phyloP scores from a whole-genome alignment of 495 filamentous ascomycete species.

The Aspergillus incahuasiensis region DNA sequence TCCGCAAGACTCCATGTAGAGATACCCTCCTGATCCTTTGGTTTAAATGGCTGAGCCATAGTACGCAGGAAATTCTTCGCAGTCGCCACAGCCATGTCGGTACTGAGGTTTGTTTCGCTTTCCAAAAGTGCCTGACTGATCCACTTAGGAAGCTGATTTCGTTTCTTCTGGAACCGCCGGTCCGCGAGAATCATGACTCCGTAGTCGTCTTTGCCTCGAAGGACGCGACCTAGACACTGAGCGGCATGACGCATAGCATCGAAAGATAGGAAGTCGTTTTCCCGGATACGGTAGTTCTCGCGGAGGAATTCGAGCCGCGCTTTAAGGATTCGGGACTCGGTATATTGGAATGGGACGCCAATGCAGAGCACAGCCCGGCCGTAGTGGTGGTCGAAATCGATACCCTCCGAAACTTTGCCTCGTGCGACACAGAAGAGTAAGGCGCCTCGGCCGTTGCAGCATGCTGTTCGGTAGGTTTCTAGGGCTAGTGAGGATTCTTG shows the following conservation, averaged over 20 bases:
- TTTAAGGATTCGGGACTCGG: conserved; percentile 94
- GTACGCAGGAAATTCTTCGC: conserved; percentile 84
- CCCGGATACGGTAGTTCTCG: conserved; percentile 93
- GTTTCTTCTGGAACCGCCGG: conserved; percentile 83
- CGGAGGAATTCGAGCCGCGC: conserved; percentile 92
- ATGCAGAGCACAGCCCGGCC: conserved; percentile 95
- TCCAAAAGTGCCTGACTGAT: conserved; percentile 86
- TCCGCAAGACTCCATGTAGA: conserved; percentile 85
- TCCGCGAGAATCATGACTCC: conserved; percentile 98
- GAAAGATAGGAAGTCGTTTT: conserved; percentile 98
- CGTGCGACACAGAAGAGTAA: conserved; percentile 91
- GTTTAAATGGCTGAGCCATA: conserved; percentile 86
- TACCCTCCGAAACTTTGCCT: conserved; percentile 95
- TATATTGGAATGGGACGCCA: conserved; percentile 98
- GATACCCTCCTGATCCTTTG: conserved; percentile 81
- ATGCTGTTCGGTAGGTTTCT: conserved; percentile 95
- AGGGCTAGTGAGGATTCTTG: conserved; percentile 95
- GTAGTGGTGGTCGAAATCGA: conserved; percentile 99
- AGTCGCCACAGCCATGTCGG: conserved; percentile 86
- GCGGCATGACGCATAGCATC: conserved; percentile 98
- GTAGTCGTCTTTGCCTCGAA: conserved; percentile 97
- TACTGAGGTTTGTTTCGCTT: conserved; percentile 79
- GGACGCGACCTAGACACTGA: conserved; percentile 91
- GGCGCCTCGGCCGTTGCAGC: conserved; percentile 92
- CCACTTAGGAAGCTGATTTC: conserved; percentile 91